Percentiles rank a stretch among this genome's conserved stretches.
Evolutionary conservation across 768 basidiomycete genomes (phyloP).

Genomic region (Mycena polygramma): DNA sequence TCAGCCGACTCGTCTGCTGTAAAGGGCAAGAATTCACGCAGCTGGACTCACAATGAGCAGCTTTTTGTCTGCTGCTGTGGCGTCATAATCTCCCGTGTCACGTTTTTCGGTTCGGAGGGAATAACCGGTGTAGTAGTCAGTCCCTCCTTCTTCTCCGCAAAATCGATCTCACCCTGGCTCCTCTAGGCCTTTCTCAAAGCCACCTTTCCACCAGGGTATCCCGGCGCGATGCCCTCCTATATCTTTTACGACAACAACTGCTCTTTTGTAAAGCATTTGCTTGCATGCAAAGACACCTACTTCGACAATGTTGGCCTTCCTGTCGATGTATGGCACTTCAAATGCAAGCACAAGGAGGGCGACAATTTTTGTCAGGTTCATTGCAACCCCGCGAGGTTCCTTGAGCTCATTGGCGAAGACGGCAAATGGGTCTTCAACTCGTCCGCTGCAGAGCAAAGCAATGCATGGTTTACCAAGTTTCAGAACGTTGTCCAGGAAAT

Average conservation of each 20-base stretch:
- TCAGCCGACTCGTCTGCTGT: too few species aligned
- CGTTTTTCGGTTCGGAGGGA: constrained; percentile 38
- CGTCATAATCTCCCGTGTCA: constrained; percentile 33
- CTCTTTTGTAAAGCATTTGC: constrained; percentile 20
- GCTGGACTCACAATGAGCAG: constrained; percentile 42
- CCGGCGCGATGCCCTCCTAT: constrained; percentile 29
- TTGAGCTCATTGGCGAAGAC: too few species aligned
- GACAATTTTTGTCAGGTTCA: constrained; percentile 21
- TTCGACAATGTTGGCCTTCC: constrained; percentile 24
- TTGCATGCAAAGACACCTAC: not conserved
- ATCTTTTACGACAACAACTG: constrained; percentile 45
- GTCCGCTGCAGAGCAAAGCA: constrained; percentile 46
- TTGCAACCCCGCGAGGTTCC: constrained; percentile 41
- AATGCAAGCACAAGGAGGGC: constrained; percentile 26
- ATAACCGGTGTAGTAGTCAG: constrained; percentile 9
- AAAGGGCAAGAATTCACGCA: too few species aligned
- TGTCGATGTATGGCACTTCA: constrained; percentile 35
- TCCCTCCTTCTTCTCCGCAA: too few species aligned
- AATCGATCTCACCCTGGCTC: not conserved
- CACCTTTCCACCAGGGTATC: constrained; percentile 4
- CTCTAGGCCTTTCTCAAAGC: constrained; percentile 12
- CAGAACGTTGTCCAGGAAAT: constrained; percentile 42
- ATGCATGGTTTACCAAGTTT: constrained; percentile 45
- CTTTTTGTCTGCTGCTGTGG: constrained; percentile 40
- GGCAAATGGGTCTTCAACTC: constrained; percentile 48